These are phyloP conservation scores for Rhinocladiella mackenziei DNA, from an alignment of 2,329 filamentous ascomycete species.

Conservation along the genomic window DNA sequence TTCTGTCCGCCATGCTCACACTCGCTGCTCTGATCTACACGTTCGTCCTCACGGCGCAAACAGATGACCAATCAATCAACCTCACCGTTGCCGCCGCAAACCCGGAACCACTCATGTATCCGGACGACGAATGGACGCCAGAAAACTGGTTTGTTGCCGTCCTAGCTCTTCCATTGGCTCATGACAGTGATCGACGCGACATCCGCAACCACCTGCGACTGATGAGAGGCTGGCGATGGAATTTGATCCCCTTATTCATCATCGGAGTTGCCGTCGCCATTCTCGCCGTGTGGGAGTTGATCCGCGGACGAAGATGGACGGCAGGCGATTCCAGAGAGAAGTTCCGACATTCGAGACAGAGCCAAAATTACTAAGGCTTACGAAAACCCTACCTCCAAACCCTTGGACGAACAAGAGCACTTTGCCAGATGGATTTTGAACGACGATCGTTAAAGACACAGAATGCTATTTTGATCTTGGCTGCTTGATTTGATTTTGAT, in stretches of 20 bases:
- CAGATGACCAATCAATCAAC: constrained; percentile 27
- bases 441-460: no score
- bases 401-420: no score
- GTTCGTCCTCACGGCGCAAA: constrained; percentile 23
- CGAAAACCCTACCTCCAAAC: no score
- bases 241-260: constrained; percentile 28
- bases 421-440: no score
- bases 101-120: constrained; percentile 35
- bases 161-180: constrained; percentile 19
- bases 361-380: constrained; percentile 2
- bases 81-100: constrained; percentile 26
- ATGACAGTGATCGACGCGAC: constrained; percentile 18
- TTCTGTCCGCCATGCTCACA: constrained; percentile 22
- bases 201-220: constrained; percentile 22
- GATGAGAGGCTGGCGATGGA: constrained; percentile 27
- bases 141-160: constrained; percentile 30
- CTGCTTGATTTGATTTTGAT: no score
- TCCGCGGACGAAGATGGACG: constrained; percentile 9
- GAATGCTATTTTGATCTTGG: no score
- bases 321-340: constrained; percentile 18
- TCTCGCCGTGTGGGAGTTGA: constrained; percentile 18
- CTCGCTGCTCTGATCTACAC: constrained; percentile 28
- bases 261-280: constrained; percentile 16
- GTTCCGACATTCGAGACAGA: constrained; percentile 8
- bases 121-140: constrained; percentile 27